Conservation (phyloP, 345 rosid genomes). For the Laguncularia racemosa region DNA sequence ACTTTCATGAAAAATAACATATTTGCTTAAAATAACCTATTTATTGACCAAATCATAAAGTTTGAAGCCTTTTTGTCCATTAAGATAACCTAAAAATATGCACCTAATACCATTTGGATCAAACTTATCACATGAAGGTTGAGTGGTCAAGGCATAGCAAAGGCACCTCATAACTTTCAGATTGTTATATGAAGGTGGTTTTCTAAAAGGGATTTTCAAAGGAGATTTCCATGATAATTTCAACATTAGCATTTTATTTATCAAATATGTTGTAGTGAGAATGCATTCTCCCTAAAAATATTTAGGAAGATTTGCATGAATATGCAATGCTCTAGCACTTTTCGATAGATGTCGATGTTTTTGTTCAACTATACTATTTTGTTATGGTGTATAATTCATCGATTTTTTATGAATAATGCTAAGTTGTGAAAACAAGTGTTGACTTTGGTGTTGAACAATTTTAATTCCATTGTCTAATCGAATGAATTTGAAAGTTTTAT, state of each 20-base stretch:
- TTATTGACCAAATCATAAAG: no score
- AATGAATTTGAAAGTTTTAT: background rate
- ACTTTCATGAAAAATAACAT: no score
- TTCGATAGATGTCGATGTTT: background rate
- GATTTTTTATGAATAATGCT: background rate
- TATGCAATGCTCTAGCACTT: background rate
- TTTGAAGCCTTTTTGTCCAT: no score
- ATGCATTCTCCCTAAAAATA: background rate
- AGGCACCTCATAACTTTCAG: no score
- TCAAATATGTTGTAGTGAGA: background rate
- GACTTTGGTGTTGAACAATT: background rate
- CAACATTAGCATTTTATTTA: background rate
- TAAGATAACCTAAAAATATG: no score
- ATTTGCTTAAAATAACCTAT: no score
- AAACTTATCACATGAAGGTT: no score
- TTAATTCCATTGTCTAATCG: background rate
- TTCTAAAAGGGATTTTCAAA: no score
- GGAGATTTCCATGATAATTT: no score
- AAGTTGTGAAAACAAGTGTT: background rate
- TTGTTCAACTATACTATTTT: background rate
- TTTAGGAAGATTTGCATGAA: background rate
- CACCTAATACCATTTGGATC: no score
- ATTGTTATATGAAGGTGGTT: no score
- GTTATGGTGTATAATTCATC: background rate
- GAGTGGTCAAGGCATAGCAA: no score